Conservation (phyloP, 768 basidiomycete species). For the Kwoniella bestiolae region DNA sequence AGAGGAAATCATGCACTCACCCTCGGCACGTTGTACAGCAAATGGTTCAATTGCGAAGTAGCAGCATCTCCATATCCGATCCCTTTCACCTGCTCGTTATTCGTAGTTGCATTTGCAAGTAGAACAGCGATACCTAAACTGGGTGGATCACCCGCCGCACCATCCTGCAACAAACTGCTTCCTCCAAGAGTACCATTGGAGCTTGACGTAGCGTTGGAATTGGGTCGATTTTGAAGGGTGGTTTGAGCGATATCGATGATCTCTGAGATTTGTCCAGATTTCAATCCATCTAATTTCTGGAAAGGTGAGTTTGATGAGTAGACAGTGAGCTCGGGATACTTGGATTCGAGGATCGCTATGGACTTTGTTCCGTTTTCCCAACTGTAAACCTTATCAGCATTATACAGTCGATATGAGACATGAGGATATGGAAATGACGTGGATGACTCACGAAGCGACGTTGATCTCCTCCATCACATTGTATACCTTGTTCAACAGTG, state of each 20-base stretch:
- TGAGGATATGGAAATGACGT: no score
- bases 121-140: slow-evolving; percentile 50
- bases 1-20: slow-evolving; percentile 27
- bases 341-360: slow-evolving; percentile 50
- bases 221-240: slow-evolving; percentile 50
- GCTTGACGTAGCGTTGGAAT: slow-evolving; percentile 3
- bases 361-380: slow-evolving; percentile 56
- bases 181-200: slow-evolving; percentile 21
- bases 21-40: slow-evolving; percentile 51
- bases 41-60: slow-evolving; percentile 43
- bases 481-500: slow-evolving; percentile 38
- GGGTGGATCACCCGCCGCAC: slow-evolving; percentile 55
- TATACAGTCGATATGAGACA: no score
- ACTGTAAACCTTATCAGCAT: no score
- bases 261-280: slow-evolving; percentile 31
- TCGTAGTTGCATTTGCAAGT: slow-evolving; percentile 39
- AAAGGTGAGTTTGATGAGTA: slow-evolving; percentile 41
- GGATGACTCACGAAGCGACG: slow-evolving; percentile 42
- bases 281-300: slow-evolving; percentile 23
- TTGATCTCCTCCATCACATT: slow-evolving; percentile 49
- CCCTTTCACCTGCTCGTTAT: slow-evolving; percentile 41
- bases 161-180: slow-evolving; percentile 44
- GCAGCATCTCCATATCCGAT: slow-evolving; percentile 53
- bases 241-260: slow-evolving; percentile 46
- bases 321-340: slow-evolving; percentile 48